phyloP scores from a whole-genome alignment of 73 alveolate species.

The Paramecium pentaurelia region DNA sequence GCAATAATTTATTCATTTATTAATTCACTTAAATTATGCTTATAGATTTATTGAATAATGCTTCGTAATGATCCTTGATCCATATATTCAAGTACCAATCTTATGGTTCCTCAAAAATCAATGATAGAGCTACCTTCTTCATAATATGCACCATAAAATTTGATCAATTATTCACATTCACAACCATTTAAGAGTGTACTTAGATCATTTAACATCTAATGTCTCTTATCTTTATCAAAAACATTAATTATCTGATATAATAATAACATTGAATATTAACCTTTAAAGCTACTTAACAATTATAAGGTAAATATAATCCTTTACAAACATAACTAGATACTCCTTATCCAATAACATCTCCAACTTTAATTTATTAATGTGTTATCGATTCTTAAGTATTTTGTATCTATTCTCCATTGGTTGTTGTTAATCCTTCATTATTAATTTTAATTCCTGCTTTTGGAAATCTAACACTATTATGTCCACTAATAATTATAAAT shows the following conservation, averaged over 20 bases:
- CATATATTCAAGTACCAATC: constrained; percentile 78
- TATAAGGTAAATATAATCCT: constrained; percentile 62
- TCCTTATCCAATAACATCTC: constrained; percentile 69
- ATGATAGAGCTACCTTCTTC: constrained; percentile 76
- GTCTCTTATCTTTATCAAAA: constrained; percentile 69
- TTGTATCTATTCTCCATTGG: constrained; percentile 13
- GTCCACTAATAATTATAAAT: constrained; percentile 31
- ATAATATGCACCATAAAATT: constrained; percentile 80
- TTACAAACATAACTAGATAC: constrained; percentile 66
- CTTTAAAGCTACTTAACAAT: constrained; percentile 65
- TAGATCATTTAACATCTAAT: constrained; percentile 71
- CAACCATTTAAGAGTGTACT: constrained; percentile 24
- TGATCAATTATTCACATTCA: constrained; percentile 60
- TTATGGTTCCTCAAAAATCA: constrained; percentile 42
- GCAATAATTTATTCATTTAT: constrained; percentile 75
- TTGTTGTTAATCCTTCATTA: constrained; percentile 53
- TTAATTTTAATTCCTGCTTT: constrained; percentile 52
- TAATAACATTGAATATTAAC: neutral
- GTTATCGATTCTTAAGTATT: constrained; percentile 20
- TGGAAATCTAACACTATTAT: constrained; percentile 49
- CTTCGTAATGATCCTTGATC: constrained; percentile 76
- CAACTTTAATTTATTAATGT: constrained; percentile 33
- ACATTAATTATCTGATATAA: constrained; percentile 64
- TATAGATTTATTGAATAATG: constrained; percentile 58
- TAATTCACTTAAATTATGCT: constrained; percentile 34